A percentile compares a stretch with the other conserved stretches of the same genome.
Evolutionary conservation across 768 basidiomycete genomes (phyloP).

Genomic region (Strobilomyces dryophilus): DNA sequence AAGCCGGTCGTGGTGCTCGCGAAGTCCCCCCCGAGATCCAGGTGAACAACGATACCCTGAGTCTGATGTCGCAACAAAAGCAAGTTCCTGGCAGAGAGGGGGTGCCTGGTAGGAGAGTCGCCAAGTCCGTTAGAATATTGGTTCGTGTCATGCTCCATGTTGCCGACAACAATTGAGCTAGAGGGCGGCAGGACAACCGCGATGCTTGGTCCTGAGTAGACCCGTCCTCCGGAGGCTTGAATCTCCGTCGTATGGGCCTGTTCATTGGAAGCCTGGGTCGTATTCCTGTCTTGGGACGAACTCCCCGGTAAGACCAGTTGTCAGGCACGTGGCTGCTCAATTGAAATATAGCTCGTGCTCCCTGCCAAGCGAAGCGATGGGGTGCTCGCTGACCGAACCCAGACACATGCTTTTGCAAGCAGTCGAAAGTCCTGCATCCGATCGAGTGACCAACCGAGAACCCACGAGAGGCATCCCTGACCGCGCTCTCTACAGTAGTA

Average conservation of each 20-base stretch:
- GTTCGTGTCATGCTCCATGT: constrained; percentile 23
- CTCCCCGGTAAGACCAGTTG: constrained; percentile 5
- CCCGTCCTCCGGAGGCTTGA: not conserved
- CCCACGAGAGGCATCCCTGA: not conserved
- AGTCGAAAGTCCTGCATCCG: not conserved
- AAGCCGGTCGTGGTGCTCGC: constrained; percentile 45
- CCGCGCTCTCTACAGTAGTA: not conserved
- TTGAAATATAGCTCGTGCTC: constrained; percentile 9
- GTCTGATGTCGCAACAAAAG: too few species aligned
- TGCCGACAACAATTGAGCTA: not conserved
- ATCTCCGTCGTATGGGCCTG: too few species aligned
- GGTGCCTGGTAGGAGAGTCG: constrained; percentile 18
- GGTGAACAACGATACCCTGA: too few species aligned
- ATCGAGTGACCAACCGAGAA: not conserved
- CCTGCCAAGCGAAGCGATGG: constrained; percentile 3
- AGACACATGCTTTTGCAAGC: not conserved
- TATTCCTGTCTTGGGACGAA: not conserved
- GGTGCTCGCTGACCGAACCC: not conserved
- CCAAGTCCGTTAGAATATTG: constrained; percentile 25
- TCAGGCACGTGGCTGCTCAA: constrained; percentile 13
- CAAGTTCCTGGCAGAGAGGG: not conserved
- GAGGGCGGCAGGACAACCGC: not conserved
- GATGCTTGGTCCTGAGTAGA: not conserved
- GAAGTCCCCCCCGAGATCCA: too few species aligned
- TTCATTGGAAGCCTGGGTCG: not conserved